Percentiles rank a stretch among this genome's conserved stretches.
Conservation (phyloP, 768 basidiomycete species). For the Trametes elegans region DNA sequence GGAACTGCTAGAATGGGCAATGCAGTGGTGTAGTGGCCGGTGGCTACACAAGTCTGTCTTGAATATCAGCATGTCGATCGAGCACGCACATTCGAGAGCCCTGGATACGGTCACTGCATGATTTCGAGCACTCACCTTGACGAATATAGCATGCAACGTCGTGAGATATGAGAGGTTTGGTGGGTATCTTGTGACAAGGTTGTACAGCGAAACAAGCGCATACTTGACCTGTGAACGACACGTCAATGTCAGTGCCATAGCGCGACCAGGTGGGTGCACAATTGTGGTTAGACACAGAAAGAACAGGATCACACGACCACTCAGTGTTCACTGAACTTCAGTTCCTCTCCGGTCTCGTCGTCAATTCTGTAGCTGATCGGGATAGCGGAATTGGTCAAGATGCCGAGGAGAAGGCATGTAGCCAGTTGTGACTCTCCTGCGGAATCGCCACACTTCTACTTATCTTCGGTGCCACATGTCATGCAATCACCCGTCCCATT, state of each 20-base stretch:
- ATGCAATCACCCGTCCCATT: too few species aligned
- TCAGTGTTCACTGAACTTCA: too few species aligned
- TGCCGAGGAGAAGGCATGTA: too few species aligned
- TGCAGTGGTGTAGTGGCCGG: constrained; percentile 52
- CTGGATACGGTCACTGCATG: background rate
- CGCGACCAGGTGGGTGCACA: background rate
- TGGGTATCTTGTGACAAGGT: constrained; percentile 63
- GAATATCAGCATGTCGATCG: too few species aligned
- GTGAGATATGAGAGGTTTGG: constrained; percentile 60
- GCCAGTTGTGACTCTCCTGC: too few species aligned
- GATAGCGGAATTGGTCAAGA: too few species aligned
- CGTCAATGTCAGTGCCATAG: constrained; percentile 22
- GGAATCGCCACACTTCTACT: too few species aligned
- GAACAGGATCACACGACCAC: too few species aligned
- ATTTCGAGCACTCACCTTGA: constrained; percentile 50
- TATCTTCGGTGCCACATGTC: too few species aligned
- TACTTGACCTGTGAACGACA: constrained; percentile 34
- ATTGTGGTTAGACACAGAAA: too few species aligned
- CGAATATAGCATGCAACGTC: constrained; percentile 64
- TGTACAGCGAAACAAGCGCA: constrained; percentile 57
- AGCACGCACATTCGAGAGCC: background rate
- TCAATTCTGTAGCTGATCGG: too few species aligned
- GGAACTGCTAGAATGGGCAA: constrained; percentile 61
- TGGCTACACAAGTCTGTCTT: constrained; percentile 62
- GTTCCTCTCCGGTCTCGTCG: too few species aligned